Evolutionary conservation across 345 rosid species (phyloP), one percentile per base, ranked within the genome.

Genomic region (Triadica sebifera): DNA sequence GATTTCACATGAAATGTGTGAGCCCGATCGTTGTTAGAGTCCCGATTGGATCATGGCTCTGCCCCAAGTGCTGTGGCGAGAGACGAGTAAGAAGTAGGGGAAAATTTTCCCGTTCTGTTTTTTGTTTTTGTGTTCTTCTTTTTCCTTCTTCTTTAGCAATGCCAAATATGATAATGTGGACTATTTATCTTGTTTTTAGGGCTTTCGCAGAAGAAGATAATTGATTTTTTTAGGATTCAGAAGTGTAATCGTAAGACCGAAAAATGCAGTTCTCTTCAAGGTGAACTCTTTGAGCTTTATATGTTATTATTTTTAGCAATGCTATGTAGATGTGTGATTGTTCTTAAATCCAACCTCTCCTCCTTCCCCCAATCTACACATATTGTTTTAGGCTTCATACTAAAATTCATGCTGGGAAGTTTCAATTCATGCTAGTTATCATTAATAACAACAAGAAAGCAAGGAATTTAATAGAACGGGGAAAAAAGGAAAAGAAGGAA

Each of bases 1-100:
- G 98, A n/a, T 93, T 84, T 53, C 98, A 93, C 76, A 91, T 93
- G 97, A 89, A 87, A 74, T 91, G 98, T 76, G 77, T 93, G 76
- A 77, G 94, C 71, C 98, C 98, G 61, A 93, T 93, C 63, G 89
- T 93, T 20, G 96, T 69, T 63, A 88, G 92, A 67, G 86, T 93
- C 65, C 98, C 97, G 38, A 83, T 85, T 60, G 98, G 98, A 69
- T 72, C 97, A 24, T 91, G 98, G 98, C 78, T 88, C 25, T 93
- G 98, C 78, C 79, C 79, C 64, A 82, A 74, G 75, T 91, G 98
- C 77, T 86, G 90, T 58, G 92, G 87, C 77, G 88, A 85, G 67
- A 82, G 89, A 81, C 90, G 87, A 84, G 92, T 85, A 83, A 82
- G 91, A 93, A 88, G 98, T 91, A 89, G 86, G 94, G 82, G 59